Conservation (phyloP, 2,329 filamentous ascomycete species). For the Curvularia sp. region DNA sequence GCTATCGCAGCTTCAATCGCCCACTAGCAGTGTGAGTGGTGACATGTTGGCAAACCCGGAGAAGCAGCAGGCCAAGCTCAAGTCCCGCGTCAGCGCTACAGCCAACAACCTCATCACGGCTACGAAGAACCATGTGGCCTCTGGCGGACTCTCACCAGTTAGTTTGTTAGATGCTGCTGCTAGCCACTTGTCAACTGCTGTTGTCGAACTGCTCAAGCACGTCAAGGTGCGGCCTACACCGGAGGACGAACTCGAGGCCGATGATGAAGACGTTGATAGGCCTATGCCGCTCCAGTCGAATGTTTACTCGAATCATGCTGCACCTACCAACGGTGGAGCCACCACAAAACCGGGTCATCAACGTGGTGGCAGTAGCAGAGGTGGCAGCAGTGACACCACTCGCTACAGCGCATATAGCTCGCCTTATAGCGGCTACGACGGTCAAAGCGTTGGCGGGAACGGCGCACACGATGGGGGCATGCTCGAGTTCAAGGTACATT, state of each 20-base stretch:
- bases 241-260: slow-evolving; percentile 76
- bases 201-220: slow-evolving; percentile 82
- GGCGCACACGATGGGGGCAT: slow-evolving; percentile 49
- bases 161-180: slow-evolving; percentile 92
- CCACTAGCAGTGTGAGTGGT: slow-evolving; percentile 46
- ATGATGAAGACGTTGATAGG: slow-evolving; percentile 59
- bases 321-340: slow-evolving; percentile 19
- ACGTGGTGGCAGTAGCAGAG: slow-evolving; percentile 45
- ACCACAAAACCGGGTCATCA: slow-evolving; percentile 26
- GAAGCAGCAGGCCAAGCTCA: slow-evolving; percentile 72
- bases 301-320: slow-evolving; percentile 31
- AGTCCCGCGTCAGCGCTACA: slow-evolving; percentile 84
- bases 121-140: slow-evolving; percentile 85
- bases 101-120: slow-evolving; percentile 96
- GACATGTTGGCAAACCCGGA: slow-evolving; percentile 42
- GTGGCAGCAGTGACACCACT: slow-evolving; percentile 47
- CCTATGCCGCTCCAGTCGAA: slow-evolving; percentile 44
- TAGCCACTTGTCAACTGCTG: slow-evolving; percentile 82
- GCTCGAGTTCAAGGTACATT: slow-evolving; percentile 66
- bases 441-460: slow-evolving; percentile 41
- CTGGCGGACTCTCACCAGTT: slow-evolving; percentile 87
- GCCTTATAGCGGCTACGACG: slow-evolving; percentile 48
- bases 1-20: slow-evolving; percentile 47
- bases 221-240: slow-evolving; percentile 85
- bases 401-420: slow-evolving; percentile 48